A percentile compares a stretch with the other conserved stretches of the same genome.
phyloP scores from a whole-genome alignment of 192 early-diverging fungal genomes.

The Phlyctochytrium bullatum region DNA sequence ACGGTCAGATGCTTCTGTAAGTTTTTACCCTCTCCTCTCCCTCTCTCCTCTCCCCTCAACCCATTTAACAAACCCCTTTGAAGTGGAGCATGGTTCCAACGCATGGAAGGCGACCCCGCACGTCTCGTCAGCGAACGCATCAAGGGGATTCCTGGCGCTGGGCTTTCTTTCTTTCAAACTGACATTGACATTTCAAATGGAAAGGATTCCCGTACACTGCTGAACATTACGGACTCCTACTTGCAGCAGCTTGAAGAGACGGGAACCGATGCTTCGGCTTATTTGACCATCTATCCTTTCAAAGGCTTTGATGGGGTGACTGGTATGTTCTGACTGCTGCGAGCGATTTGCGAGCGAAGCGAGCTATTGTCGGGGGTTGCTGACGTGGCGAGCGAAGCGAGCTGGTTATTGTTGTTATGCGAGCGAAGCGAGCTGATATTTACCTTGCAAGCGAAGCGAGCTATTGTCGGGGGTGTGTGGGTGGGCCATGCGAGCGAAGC shows the following conservation, averaged over 20 bases:
- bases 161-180: constrained; percentile 22
- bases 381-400: too few species aligned
- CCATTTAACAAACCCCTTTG: too few species aligned
- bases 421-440: too few species aligned
- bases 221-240: neutral
- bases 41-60: too few species aligned
- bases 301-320: constrained; percentile 7
- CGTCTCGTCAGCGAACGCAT: neutral
- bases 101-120: neutral
- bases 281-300: constrained; percentile 37
- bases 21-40: too few species aligned
- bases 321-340: neutral
- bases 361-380: too few species aligned
- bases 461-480: too few species aligned
- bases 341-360: too few species aligned
- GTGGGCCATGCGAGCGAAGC: too few species aligned
- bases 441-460: too few species aligned
- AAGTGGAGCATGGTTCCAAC: neutral
- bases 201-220: neutral
- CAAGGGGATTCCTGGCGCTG: neutral
- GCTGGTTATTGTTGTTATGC: too few species aligned
- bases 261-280: constrained; percentile 32
- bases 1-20: too few species aligned
- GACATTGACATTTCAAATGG: constrained; percentile 16
- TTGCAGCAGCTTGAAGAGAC: constrained; percentile 30